A percentile compares a stretch with the other conserved stretches of the same genome.
These are phyloP conservation scores for Diversispora eburnea DNA, from an alignment of 192 early-diverging fungal species.

Conservation along the genomic window DNA sequence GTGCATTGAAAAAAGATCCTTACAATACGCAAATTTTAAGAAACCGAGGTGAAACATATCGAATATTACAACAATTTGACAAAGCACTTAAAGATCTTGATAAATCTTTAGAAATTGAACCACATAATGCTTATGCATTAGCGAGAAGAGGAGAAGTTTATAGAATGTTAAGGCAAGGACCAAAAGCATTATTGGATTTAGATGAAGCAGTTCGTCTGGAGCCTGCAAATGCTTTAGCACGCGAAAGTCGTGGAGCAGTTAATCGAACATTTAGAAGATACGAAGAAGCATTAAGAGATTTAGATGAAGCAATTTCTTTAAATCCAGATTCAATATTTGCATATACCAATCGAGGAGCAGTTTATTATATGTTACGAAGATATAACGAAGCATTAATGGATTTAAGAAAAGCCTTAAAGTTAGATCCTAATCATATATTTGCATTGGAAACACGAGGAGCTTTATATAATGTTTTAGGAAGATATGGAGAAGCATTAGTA, in stretches of 20 bases:
- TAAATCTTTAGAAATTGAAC: not conserved
- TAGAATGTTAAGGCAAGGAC: not conserved
- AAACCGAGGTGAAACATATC: conserved; percentile 4
- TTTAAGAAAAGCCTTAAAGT: not conserved
- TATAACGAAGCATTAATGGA: conserved; percentile 9
- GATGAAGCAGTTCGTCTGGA: not conserved
- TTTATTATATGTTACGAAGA: conserved; percentile 2
- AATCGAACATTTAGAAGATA: conserved; percentile 2
- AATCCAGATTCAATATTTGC: not conserved
- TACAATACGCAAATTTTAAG: not conserved
- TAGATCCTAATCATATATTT: conserved; percentile 13
- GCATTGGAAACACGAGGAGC: conserved; percentile 7
- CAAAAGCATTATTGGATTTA: not conserved
- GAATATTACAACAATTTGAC: not conserved
- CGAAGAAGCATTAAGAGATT: not conserved
- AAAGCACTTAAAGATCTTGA: conserved; percentile 4
- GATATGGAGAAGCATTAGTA: not conserved
- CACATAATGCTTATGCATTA: conserved; percentile 9
- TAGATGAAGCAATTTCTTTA: conserved; percentile 11
- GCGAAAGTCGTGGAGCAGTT: conserved; percentile 5
- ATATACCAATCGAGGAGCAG: conserved; percentile 3
- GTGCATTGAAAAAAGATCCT: not conserved
- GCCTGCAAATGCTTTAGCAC: not conserved
- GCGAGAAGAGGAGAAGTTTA: conserved; percentile 15
- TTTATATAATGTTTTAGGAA: conserved; percentile 4